These are phyloP conservation scores for Onygena corvina DNA, from an alignment of 2,329 filamentous ascomycete genomes.

Conservation along the genomic window DNA sequence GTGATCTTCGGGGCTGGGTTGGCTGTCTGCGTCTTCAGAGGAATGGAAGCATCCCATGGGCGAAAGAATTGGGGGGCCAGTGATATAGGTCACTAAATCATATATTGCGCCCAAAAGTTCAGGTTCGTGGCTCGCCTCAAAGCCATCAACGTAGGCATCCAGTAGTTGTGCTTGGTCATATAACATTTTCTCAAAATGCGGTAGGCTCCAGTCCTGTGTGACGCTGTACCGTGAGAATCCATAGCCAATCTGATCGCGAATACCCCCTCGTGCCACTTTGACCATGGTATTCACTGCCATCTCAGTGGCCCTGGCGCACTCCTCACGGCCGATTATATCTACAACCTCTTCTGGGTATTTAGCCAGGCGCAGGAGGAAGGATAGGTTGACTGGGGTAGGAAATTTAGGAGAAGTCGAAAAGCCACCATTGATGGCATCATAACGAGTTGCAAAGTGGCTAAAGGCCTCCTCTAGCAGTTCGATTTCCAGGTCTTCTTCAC, in stretches of 20 bases:
- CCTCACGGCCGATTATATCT: conserved; percentile 75
- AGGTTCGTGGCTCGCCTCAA: conserved; percentile 53
- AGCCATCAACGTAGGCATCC: conserved; percentile 74
- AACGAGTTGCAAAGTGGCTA: conserved; percentile 65
- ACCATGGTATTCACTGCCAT: conserved; percentile 75
- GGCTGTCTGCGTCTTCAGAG: conserved; percentile 82
- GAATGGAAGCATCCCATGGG: conserved; percentile 66
- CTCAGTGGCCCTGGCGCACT: conserved; percentile 58
- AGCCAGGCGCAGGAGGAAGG: conserved; percentile 64
- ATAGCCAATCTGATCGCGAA: conserved; percentile 64
- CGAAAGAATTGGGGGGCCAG: conserved; percentile 54
- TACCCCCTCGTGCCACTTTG: conserved; percentile 60
- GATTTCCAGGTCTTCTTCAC: conserved; percentile 64
- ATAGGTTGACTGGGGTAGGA: conserved; percentile 71
- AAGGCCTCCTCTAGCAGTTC: conserved; percentile 87
- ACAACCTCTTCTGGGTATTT: conserved; percentile 59
- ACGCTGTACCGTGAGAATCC: conserved; percentile 79
- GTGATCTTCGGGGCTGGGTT: conserved; percentile 57
- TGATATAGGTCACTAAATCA: conserved; percentile 79
- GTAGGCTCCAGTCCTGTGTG: conserved; percentile 82
- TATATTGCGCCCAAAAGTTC: conserved; percentile 68
- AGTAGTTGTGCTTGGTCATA: conserved; percentile 84
- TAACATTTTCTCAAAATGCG: conserved; percentile 95
- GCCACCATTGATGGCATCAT: conserved; percentile 64
- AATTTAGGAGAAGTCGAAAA: conserved; percentile 80